Conservation (phyloP, 257 asterid genomes). For the Cinchona pubescens region DNA sequence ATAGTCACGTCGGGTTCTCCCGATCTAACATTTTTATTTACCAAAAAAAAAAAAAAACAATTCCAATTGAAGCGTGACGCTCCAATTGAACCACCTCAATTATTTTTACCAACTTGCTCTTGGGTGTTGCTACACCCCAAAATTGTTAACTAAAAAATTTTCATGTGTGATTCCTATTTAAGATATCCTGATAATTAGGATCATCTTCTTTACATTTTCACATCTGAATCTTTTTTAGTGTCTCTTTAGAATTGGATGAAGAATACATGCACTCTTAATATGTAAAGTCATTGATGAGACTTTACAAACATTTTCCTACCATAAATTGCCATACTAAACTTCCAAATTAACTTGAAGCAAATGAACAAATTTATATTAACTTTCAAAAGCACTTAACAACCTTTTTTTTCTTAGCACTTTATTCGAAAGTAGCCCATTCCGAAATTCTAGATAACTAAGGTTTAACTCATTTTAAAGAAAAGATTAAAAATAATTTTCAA, state of each 20-base stretch:
- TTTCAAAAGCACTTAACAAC: background rate
- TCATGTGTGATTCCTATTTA: too few species aligned
- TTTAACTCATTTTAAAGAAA: too few species aligned
- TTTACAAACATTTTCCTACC: background rate
- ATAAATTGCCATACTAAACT: background rate
- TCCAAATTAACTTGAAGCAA: background rate
- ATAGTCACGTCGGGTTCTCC: too few species aligned
- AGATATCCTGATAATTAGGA: background rate
- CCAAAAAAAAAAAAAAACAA: too few species aligned
- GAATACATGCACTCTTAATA: background rate
- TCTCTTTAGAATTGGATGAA: background rate
- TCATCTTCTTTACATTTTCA: background rate
- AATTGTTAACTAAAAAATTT: too few species aligned
- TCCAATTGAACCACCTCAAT: background rate
- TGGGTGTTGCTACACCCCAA: background rate
- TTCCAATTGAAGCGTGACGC: too few species aligned
- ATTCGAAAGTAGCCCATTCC: too few species aligned
- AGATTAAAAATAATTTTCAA: too few species aligned
- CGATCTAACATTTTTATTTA: too few species aligned
- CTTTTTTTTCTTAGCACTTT: too few species aligned
- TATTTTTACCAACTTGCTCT: too few species aligned
- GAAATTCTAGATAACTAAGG: too few species aligned
- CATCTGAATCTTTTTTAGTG: background rate
- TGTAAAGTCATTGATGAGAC: background rate
- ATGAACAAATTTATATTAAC: background rate